A percentile compares a stretch with the other conserved stretches of the same genome.
Evolutionary conservation across 1,284 basidiomycete species (phyloP).

Genomic region (Volvariella volvacea): DNA sequence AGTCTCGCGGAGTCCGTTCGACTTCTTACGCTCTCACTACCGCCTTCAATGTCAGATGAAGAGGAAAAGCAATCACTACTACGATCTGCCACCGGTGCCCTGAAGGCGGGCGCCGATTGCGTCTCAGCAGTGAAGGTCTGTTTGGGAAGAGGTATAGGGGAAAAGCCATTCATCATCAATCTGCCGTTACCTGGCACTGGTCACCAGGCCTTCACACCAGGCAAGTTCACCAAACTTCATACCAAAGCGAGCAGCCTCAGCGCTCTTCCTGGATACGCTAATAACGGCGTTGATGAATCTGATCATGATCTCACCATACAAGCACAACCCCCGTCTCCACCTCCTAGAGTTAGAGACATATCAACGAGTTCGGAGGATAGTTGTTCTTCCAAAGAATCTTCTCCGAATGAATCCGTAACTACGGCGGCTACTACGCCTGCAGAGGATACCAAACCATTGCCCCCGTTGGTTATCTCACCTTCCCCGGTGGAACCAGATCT

Average conservation of each 20-base stretch:
- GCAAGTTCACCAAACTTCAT: slow-evolving; percentile 29
- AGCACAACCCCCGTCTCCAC: slow-evolving; percentile 27
- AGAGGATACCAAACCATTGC: slow-evolving; percentile 30
- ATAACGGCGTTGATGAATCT: slow-evolving; percentile 25
- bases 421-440: slow-evolving; percentile 37
- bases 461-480: slow-evolving; percentile 21
- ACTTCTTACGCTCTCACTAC: slow-evolving; percentile 49
- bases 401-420: background rate
- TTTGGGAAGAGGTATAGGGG: slow-evolving; percentile 53
- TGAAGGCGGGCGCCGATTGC: slow-evolving; percentile 87
- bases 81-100: slow-evolving; percentile 77
- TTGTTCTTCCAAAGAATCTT: slow-evolving; percentile 17
- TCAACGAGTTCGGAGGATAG: slow-evolving; percentile 37
- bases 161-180: slow-evolving; percentile 58
- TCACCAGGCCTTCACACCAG: slow-evolving; percentile 36
- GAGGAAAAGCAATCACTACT: slow-evolving; percentile 76
- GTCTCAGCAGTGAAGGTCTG: slow-evolving; percentile 78
- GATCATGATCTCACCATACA: slow-evolving; percentile 56
- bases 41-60: slow-evolving; percentile 60
- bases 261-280: slow-evolving; percentile 25
- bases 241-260: slow-evolving; percentile 27
- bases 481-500: slow-evolving; percentile 32
- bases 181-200: slow-evolving; percentile 45
- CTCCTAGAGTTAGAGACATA: slow-evolving; percentile 20
- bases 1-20: slow-evolving; percentile 87